Evolutionary conservation across 2,329 filamentous ascomycete species (phyloP).

Genomic region (Diplodia sapinea): DNA sequence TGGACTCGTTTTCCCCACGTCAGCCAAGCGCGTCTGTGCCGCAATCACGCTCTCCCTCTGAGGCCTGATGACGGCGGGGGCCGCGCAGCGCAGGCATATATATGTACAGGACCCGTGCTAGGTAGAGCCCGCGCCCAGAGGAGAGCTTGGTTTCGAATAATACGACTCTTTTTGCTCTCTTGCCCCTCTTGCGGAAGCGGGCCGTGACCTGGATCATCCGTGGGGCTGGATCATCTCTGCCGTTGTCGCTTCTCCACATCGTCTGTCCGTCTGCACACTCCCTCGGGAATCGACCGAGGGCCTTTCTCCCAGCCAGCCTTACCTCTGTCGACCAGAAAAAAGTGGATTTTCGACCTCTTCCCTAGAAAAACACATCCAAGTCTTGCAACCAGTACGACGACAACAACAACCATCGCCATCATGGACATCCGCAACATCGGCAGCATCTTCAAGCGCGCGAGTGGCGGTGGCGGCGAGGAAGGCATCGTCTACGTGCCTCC

Average conservation of each 20-base stretch:
- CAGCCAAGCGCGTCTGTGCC: conserved; percentile 11
- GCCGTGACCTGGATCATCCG: neutral
- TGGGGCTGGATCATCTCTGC: neutral
- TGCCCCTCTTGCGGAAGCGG: neutral
- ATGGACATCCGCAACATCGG: conserved; percentile 25
- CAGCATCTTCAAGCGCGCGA: conserved; percentile 14
- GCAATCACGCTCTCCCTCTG: neutral
- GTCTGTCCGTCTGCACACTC: neutral
- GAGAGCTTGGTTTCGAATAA: conserved; percentile 15
- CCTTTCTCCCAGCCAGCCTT: neutral
- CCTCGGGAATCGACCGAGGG: neutral
- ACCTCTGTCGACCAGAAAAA: neutral
- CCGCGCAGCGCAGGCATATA: neutral
- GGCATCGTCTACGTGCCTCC: conserved; percentile 23
- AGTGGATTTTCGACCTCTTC: neutral
- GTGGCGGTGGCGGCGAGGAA: conserved; percentile 16
- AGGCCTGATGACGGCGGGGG: conserved; percentile 2
- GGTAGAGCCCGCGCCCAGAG: conserved; percentile 1
- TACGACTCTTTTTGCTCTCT: neutral
- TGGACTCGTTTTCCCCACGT: neutral
- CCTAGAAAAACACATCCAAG: neutral
- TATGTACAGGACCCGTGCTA: conserved; percentile 10
- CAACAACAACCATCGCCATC: neutral
- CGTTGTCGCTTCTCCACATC: neutral
- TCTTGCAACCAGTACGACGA: neutral